Evolutionary conservation across 192 early-diverging fungal genomes (phyloP).

Genomic region (Spizellomyces sp.): DNA sequence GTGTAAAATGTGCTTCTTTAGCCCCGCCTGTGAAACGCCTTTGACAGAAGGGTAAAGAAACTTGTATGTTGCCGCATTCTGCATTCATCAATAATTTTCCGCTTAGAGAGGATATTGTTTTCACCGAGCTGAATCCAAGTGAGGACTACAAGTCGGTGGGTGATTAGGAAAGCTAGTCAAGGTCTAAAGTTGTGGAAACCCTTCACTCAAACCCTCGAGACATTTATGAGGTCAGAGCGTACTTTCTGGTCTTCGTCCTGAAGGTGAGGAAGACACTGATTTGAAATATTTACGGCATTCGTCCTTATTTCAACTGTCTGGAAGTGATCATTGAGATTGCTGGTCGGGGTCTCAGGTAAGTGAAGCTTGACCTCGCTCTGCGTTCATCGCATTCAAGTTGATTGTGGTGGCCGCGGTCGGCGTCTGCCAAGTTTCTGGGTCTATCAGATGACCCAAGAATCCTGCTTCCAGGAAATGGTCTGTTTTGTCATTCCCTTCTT

Average conservation of each 20-base stretch:
- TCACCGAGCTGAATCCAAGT: constrained; percentile 50
- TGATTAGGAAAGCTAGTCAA: not conserved
- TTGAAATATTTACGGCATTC: not conserved
- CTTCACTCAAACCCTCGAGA: not conserved
- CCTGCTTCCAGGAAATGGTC: constrained; percentile 44
- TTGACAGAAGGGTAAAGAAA: constrained; percentile 36
- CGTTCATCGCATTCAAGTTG: not conserved
- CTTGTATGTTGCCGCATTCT: not conserved
- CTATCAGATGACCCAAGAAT: constrained; percentile 47
- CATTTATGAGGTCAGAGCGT: constrained; percentile 36
- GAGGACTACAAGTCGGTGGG: constrained; percentile 52
- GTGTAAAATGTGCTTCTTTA: constrained; percentile 1
- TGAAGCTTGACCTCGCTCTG: not conserved
- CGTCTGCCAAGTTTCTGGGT: constrained; percentile 37
- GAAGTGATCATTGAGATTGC: constrained; percentile 46
- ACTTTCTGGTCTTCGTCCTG: constrained; percentile 46
- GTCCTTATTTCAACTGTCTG: not conserved
- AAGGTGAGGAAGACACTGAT: constrained; percentile 9
- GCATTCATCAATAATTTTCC: not conserved
- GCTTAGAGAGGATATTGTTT: constrained; percentile 47
- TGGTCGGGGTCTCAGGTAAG: constrained; percentile 35
- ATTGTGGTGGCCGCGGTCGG: not conserved
- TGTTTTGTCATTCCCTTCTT: not conserved
- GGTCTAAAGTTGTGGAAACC: not conserved
- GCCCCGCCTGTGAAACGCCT: constrained; percentile 48